phyloP scores from a whole-genome alignment of 208 protist genomes.

The Tritrichomonas foetus region DNA sequence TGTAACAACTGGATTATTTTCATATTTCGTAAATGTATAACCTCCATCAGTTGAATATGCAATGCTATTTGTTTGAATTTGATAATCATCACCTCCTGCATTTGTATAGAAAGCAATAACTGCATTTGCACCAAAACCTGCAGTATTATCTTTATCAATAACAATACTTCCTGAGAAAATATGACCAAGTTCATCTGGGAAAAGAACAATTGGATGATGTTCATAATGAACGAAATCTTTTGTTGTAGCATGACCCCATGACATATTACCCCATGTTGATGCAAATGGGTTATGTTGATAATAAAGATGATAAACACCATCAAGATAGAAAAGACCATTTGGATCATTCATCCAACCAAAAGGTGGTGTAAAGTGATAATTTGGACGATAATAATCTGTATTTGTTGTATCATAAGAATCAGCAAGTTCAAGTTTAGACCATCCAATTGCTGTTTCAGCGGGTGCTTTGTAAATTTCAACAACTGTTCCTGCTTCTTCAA shows the following conservation, averaged over 20 bases:
- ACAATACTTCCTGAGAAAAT: neutral
- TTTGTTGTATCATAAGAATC: too few relatives aligned
- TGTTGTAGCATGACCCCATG: neutral
- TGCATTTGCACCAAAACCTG: neutral
- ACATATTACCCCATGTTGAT: neutral
- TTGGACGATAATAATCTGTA: neutral
- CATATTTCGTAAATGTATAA: neutral
- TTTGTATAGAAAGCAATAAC: neutral
- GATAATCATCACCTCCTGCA: neutral
- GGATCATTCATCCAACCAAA: constrained; percentile 33
- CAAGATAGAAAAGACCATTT: neutral
- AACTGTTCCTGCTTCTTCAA: too few relatives aligned
- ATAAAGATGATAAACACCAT: neutral
- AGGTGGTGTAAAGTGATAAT: neutral
- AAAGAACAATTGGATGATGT: neutral
- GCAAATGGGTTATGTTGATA: neutral
- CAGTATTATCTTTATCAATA: neutral
- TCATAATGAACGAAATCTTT: neutral
- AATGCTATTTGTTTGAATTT: neutral
- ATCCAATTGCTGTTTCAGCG: too few relatives aligned
- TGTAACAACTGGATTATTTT: neutral
- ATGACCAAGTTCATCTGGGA: neutral
- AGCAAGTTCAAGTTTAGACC: too few relatives aligned
- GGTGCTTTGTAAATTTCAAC: too few relatives aligned
- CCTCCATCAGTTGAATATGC: neutral